Evolutionary conservation across 495 filamentous ascomycete genomes (phyloP).

Genomic region (Trichoderma gamsii): DNA sequence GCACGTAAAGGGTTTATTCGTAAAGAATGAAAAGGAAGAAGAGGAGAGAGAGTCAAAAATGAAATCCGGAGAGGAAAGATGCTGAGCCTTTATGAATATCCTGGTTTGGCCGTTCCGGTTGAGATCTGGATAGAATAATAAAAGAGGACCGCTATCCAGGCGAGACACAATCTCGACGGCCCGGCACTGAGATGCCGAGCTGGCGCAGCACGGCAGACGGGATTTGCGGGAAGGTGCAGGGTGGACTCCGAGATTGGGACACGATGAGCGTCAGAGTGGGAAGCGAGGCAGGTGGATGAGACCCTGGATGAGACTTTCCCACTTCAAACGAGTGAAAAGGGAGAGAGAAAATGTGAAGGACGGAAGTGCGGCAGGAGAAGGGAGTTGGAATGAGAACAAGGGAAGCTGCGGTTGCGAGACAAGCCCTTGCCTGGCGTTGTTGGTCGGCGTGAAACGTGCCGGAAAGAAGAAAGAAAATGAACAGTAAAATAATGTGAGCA

Average conservation of each 20-base stretch:
- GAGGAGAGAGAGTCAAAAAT: not conserved
- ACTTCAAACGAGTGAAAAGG: not conserved
- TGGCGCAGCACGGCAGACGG: constrained; percentile 11
- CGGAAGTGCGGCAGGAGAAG: not conserved
- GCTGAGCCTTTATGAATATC: constrained; percentile 5
- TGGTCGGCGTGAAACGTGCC: not conserved
- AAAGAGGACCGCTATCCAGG: not conserved
- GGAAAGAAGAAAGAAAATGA: not conserved
- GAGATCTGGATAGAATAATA: not conserved
- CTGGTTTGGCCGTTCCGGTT: not conserved
- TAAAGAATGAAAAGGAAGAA: not conserved
- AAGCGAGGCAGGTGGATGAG: not conserved
- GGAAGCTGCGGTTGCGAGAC: constrained; percentile 8
- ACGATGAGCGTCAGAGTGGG: not conserved
- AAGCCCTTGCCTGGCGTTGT: not conserved
- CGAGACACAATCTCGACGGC: not conserved
- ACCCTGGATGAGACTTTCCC: not conserved
- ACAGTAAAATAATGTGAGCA: not conserved
- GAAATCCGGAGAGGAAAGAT: not conserved
- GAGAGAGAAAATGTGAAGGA: not conserved
- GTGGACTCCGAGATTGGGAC: not conserved
- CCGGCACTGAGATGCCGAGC: constrained; percentile 9
- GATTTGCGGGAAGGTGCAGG: constrained; percentile 2
- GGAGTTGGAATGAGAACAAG: not conserved
- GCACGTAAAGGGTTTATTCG: not conserved